phyloP scores from a whole-genome alignment of 441 rosid species.

The Pelargonium citronellum region DNA sequence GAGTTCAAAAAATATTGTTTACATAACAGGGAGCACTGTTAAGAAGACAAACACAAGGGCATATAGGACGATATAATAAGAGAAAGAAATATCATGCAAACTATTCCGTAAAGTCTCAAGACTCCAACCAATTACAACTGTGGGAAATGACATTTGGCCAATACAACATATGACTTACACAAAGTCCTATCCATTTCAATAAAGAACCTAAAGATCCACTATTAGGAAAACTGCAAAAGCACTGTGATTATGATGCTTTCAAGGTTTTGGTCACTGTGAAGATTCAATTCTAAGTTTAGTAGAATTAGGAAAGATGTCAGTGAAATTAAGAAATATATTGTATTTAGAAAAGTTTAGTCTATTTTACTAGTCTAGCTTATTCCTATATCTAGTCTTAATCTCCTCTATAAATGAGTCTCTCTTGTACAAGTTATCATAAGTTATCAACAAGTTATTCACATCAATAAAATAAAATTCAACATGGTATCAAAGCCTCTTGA shows the following conservation, averaged over 20 bases:
- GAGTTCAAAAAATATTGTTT: not conserved
- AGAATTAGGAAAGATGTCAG: too few relatives aligned
- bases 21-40: conserved; percentile 16
- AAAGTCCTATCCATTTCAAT: not conserved
- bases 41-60: conserved; percentile 1
- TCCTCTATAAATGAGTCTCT: too few relatives aligned
- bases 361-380: too few relatives aligned
- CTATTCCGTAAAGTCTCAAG: not conserved
- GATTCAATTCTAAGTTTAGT: too few relatives aligned
- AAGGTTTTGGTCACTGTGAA: not conserved
- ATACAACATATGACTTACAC: not conserved
- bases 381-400: too few relatives aligned
- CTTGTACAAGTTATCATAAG: too few relatives aligned
- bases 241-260: not conserved
- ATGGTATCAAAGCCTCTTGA: too few relatives aligned
- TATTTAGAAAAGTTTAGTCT: too few relatives aligned
- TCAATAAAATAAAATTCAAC: too few relatives aligned
- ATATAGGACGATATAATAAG: not conserved
- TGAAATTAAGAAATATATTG: too few relatives aligned
- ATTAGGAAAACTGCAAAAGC: not conserved
- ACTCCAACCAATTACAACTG: not conserved
- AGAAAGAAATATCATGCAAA: not conserved
- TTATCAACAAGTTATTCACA: too few relatives aligned
- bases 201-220: not conserved
- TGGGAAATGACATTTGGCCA: not conserved